Conservation (phyloP, 805 yeast genomes). For the Isabelozyma heimii region DNA sequence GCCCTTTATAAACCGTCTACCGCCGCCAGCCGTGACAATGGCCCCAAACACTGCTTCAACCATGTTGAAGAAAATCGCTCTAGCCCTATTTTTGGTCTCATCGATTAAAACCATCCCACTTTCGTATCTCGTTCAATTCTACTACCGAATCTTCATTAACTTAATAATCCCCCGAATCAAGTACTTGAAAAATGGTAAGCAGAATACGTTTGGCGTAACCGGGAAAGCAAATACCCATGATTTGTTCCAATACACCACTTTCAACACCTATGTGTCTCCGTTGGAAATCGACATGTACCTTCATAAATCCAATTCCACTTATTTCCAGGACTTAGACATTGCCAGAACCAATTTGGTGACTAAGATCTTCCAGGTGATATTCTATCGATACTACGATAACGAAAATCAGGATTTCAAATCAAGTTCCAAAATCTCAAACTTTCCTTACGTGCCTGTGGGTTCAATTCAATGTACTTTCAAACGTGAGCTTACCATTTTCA, state of each 20-base stretch:
- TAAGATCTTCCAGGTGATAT: slow-evolving; percentile 54
- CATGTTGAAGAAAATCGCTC: not conserved
- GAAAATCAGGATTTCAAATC: slow-evolving; percentile 29
- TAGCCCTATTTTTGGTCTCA: slow-evolving; percentile 26
- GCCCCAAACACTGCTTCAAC: not conserved
- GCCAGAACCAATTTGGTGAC: slow-evolving; percentile 66
- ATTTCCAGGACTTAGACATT: slow-evolving; percentile 77
- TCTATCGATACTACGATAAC: slow-evolving; percentile 43
- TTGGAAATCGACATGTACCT: slow-evolving; percentile 82
- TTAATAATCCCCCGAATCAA: slow-evolving; percentile 34
- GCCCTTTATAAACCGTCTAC: not conserved
- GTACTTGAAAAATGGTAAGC: slow-evolving; percentile 15
- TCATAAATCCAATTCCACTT: slow-evolving; percentile 87
- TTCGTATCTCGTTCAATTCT: slow-evolving; percentile 64
- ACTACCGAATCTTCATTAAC: slow-evolving; percentile 40
- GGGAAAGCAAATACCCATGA: slow-evolving; percentile 17
- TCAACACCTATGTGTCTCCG: slow-evolving; percentile 61
- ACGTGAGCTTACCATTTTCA: slow-evolving; percentile 70
- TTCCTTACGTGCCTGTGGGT: slow-evolving; percentile 77
- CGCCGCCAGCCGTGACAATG: not conserved
- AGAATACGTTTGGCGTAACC: slow-evolving; percentile 33
- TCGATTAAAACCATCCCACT: slow-evolving; percentile 67
- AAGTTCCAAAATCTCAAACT: slow-evolving; percentile 19
- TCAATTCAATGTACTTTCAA: slow-evolving; percentile 65
- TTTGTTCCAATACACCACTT: slow-evolving; percentile 43